phyloP scores from a whole-genome alignment of 2,329 filamentous ascomycete species.

The Talaromyces sp. region DNA sequence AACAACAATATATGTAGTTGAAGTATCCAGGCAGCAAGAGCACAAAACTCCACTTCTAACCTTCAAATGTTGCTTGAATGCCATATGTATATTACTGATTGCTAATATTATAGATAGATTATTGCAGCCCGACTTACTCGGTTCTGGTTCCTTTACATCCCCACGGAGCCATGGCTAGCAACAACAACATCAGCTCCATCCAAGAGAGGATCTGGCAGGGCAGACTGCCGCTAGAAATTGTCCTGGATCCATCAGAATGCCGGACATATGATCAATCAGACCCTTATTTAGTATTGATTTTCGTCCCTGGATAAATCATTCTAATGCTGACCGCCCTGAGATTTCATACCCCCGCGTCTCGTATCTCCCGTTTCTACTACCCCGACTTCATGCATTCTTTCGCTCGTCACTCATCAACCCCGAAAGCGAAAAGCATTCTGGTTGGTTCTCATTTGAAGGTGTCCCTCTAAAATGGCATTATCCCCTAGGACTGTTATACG shows the following conservation, averaged over 20 bases:
- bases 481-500: constrained; percentile 63
- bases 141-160: not conserved
- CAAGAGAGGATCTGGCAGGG: constrained; percentile 53
- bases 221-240: constrained; percentile 55
- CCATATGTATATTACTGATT: not conserved
- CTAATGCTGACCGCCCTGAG: constrained; percentile 24
- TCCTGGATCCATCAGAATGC: constrained; percentile 54
- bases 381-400: constrained; percentile 60
- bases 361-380: constrained; percentile 62
- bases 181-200: constrained; percentile 24
- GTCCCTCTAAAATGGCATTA: constrained; percentile 70
- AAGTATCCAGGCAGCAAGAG: not conserved
- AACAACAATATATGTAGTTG: not conserved
- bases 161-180: constrained; percentile 1
- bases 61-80: not conserved
- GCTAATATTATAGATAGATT: not conserved
- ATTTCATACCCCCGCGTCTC: constrained; percentile 61
- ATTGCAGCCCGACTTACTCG: not conserved
- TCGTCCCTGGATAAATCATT: not conserved
- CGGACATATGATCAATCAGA: constrained; percentile 56
- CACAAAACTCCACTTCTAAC: not conserved
- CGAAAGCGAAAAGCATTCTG: constrained; percentile 44
- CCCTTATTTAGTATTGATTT: constrained; percentile 50
- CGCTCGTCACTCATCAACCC: constrained; percentile 53
- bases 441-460: constrained; percentile 62